Evolutionary conservation across 2,329 filamentous ascomycete genomes (phyloP).

Genomic region (Beauveria bassiana): DNA sequence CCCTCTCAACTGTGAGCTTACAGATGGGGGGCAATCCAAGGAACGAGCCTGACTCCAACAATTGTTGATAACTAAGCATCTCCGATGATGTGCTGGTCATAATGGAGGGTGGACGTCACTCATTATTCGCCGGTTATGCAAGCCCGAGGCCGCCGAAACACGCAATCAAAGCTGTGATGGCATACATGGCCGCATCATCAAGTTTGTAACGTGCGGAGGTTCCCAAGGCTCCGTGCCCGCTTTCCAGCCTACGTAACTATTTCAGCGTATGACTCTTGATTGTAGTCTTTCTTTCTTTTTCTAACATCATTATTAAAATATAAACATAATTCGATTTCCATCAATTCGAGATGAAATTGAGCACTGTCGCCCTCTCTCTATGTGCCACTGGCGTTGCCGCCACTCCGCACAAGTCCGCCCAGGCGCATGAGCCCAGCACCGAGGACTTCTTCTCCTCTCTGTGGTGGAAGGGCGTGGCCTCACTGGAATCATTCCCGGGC

Average conservation of each 20-base stretch:
- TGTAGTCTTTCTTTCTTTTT: background rate
- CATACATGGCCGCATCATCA: slow-evolving; percentile 8
- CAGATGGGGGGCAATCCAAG: background rate
- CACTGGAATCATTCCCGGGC: background rate
- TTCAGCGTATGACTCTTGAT: background rate
- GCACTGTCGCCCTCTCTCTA: background rate
- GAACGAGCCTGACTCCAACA: background rate
- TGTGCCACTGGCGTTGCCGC: background rate
- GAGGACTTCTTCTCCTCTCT: background rate
- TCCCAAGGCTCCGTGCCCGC: background rate
- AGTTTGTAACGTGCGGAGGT: background rate
- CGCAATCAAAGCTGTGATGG: slow-evolving; percentile 4
- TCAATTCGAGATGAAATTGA: slow-evolving; percentile 3
- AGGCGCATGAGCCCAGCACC: background rate
- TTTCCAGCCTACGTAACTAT: background rate
- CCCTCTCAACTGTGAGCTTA: background rate
- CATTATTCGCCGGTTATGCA: slow-evolving; percentile 1
- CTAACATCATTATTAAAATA: background rate
- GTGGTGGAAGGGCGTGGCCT: slow-evolving; percentile 1
- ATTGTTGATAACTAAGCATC: background rate
- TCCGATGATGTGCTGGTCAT: background rate
- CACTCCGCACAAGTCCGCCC: background rate
- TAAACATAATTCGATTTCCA: background rate
- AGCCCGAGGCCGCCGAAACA: background rate
- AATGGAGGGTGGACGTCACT: background rate